Conservation (phyloP, 108 stramenopile species). For the Mediolabrus comicus region DNA sequence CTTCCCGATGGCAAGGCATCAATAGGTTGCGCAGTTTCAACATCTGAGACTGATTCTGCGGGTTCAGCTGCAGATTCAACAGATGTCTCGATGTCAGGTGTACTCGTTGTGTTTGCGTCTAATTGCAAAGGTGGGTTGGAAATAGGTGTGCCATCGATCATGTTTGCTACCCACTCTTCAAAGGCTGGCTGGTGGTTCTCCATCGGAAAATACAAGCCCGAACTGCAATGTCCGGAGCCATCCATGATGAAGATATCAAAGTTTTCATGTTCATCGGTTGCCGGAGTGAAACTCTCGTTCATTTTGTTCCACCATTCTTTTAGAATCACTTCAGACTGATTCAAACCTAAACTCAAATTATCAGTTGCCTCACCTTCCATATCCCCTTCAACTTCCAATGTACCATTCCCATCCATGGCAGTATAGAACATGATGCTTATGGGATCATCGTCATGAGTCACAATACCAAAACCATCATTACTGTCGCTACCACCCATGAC, state of each 20-base stretch:
- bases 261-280: conserved; percentile 37
- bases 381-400: background rate
- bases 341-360: background rate
- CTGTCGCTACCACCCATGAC: conserved; percentile 36
- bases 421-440: conserved; percentile 41
- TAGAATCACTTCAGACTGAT: conserved; percentile 5
- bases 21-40: too few relatives aligned
- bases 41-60: too few relatives aligned
- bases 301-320: conserved; percentile 41
- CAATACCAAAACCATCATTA: conserved; percentile 35
- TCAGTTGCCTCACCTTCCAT: background rate
- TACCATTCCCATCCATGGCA: conserved; percentile 39
- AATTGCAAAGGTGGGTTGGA: background rate
- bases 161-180: conserved; percentile 34
- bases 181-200: conserved; percentile 34
- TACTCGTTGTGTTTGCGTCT: background rate
- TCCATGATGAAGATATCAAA: conserved; percentile 46
- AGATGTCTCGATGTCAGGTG: too few relatives aligned
- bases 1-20: too few relatives aligned
- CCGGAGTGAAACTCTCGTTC: conserved; percentile 19
- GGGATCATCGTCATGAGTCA: conserved; percentile 46
- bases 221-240: conserved; percentile 47
- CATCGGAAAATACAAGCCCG: conserved; percentile 43
- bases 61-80: too few relatives aligned
- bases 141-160: background rate